phyloP scores from a whole-genome alignment of 2,329 filamentous ascomycete species.

The Alternaria tenuissima region DNA sequence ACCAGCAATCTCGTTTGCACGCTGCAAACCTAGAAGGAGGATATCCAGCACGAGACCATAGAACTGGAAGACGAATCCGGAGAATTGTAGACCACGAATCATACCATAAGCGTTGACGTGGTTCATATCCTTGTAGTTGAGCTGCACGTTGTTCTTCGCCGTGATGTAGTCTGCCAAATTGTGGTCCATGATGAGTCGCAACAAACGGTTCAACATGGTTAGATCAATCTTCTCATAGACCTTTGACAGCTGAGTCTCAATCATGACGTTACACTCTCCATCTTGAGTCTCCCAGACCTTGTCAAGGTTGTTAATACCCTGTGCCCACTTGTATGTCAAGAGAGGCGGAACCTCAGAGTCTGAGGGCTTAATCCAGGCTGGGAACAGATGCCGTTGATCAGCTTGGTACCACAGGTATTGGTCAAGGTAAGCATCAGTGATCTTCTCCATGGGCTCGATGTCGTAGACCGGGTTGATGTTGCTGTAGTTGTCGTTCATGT shows the following conservation, averaged over 20 bases:
- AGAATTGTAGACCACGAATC: slow-evolving; percentile 97
- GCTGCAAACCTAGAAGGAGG: slow-evolving; percentile 87
- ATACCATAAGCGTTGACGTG: slow-evolving; percentile 98
- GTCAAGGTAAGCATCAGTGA: slow-evolving; percentile 97
- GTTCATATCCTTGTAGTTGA: slow-evolving; percentile 99
- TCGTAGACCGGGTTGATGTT: slow-evolving; percentile 99
- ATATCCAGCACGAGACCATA: slow-evolving; percentile 96
- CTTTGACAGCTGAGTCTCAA: slow-evolving; percentile 98
- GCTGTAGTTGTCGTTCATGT: slow-evolving; percentile 99
- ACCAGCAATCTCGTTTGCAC: slow-evolving; percentile 97
- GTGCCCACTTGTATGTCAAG: slow-evolving; percentile 97
- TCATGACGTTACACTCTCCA: slow-evolving; percentile 97
- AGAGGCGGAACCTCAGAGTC: slow-evolving; percentile 97
- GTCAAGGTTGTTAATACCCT: slow-evolving; percentile 97
- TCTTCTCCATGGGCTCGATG: slow-evolving; percentile 99
- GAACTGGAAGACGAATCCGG: slow-evolving; percentile 98
- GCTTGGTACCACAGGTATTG: slow-evolving; percentile 99
- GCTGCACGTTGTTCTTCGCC: slow-evolving; percentile 98
- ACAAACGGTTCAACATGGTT: slow-evolving; percentile 89
- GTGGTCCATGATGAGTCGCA: slow-evolving; percentile 98
- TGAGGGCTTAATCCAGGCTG: slow-evolving; percentile 98
- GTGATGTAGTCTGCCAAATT: slow-evolving; percentile 99
- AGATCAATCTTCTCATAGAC: slow-evolving; percentile 99
- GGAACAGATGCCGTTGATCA: slow-evolving; percentile 95
- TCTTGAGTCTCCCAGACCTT: slow-evolving; percentile 94